phyloP scores from a whole-genome alignment of 768 basidiomycete species.

The Lentinus brumalis region DNA sequence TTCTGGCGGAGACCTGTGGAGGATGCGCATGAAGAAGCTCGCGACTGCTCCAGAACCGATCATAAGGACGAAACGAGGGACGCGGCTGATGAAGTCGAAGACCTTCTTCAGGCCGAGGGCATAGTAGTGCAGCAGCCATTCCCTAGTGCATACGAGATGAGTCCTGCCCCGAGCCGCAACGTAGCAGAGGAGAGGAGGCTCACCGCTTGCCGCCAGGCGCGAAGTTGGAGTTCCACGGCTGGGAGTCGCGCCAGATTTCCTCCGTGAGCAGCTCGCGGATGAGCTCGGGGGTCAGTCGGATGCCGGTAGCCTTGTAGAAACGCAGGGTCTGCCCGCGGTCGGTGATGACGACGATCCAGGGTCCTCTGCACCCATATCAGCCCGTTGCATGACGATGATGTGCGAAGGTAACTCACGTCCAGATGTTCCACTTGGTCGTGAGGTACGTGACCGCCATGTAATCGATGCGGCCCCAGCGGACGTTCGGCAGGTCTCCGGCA shows the following conservation, averaged over 20 bases:
- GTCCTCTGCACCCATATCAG: constrained; percentile 54
- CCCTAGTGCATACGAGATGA: constrained; percentile 43
- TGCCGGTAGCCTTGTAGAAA: constrained; percentile 68
- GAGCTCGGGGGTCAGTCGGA: constrained; percentile 60
- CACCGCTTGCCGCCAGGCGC: constrained; percentile 80
- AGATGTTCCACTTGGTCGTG: constrained; percentile 85
- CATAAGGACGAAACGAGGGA: constrained; percentile 78
- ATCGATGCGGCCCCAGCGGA: constrained; percentile 86
- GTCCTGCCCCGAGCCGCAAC: background rate
- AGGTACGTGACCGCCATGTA: constrained; percentile 81
- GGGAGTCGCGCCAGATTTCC: constrained; percentile 62
- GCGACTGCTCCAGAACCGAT: constrained; percentile 65
- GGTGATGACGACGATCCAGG: constrained; percentile 67
- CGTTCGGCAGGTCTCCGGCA: constrained; percentile 63
- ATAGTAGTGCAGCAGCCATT: constrained; percentile 64
- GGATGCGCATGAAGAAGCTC: constrained; percentile 63
- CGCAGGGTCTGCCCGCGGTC: constrained; percentile 79
- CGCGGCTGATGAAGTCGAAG: constrained; percentile 52
- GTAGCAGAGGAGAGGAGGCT: constrained; percentile 20
- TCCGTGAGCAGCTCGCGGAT: constrained; percentile 67
- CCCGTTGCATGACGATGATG: background rate
- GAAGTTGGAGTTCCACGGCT: constrained; percentile 69
- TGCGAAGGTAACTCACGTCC: constrained; percentile 58
- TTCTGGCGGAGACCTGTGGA: constrained; percentile 45
- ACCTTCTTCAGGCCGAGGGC: constrained; percentile 49